These are phyloP conservation scores for Echinochloa phyllopogon DNA, from an alignment of 176 grass and related monocot genomes.

Conservation along the genomic window DNA sequence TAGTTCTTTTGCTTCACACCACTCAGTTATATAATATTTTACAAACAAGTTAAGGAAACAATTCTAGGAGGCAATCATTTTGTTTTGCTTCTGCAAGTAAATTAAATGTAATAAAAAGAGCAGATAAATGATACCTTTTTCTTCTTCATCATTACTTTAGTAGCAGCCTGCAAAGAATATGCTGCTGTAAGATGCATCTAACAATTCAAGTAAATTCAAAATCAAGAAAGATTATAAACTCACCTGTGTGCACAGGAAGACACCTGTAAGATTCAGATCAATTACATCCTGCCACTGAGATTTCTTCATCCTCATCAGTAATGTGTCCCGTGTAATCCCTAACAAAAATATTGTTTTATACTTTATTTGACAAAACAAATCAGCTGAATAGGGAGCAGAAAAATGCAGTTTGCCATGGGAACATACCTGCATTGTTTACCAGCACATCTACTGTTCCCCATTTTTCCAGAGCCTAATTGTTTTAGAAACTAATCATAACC, in stretches of 20 bases:
- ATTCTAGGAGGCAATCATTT: background rate
- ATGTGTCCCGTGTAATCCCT: slow-evolving; percentile 95
- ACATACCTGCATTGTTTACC: slow-evolving; percentile 94
- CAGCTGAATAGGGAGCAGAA: slow-evolving; percentile 9
- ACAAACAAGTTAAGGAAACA: slow-evolving; percentile 9
- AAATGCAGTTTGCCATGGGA: slow-evolving; percentile 5
- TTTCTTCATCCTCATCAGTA: slow-evolving; percentile 99
- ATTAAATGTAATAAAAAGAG: slow-evolving; percentile 1
- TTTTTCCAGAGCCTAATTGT: slow-evolving; percentile 72
- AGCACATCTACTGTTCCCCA: slow-evolving; percentile 98
- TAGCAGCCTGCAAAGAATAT: slow-evolving; percentile 75
- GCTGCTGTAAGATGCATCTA: slow-evolving; percentile 34
- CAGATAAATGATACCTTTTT: slow-evolving; percentile 61
- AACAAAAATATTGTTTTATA: slow-evolving; percentile 35
- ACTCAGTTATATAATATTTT: slow-evolving; percentile 26
- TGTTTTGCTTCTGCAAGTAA: slow-evolving; percentile 2
- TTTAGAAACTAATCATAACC: slow-evolving; percentile 32
- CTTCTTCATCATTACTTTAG: slow-evolving; percentile 97
- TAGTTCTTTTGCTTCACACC: slow-evolving; percentile 1
- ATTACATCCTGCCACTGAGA: slow-evolving; percentile 99
- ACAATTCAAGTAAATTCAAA: slow-evolving; percentile 19
- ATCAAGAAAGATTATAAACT: background rate
- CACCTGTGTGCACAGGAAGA: slow-evolving; percentile 97
- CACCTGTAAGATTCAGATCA: slow-evolving; percentile 93
- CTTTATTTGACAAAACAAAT: slow-evolving; percentile 19